phyloP scores from a whole-genome alignment of 75 land plant genomes.

The Azolla pinnata region DNA sequence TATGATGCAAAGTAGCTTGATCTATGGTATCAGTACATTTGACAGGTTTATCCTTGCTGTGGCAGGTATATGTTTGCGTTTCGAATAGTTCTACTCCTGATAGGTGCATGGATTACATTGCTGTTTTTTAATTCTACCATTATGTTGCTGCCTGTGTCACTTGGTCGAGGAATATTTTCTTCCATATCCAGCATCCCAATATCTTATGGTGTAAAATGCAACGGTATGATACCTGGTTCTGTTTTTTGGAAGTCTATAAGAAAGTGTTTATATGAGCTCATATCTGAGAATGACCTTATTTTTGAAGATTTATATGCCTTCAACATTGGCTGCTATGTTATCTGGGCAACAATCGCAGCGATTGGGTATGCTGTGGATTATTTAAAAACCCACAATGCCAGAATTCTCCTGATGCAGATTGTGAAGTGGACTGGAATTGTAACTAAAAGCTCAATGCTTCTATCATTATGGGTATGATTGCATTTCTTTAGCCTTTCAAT shows the following conservation, averaged over 20 bases:
- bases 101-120: conserved; percentile 88
- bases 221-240: conserved; percentile 40
- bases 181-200: conserved; percentile 75
- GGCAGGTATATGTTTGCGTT: conserved; percentile 70
- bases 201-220: conserved; percentile 88
- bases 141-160: conserved; percentile 71
- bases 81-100: conserved; percentile 70
- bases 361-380: conserved; percentile 60
- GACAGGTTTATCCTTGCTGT: too few species aligned
- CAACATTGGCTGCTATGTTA: conserved; percentile 73
- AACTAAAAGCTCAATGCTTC: conserved; percentile 59
- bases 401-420: conserved; percentile 49
- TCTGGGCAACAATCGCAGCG: conserved; percentile 75
- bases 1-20: too few species aligned
- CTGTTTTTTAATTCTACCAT: conserved; percentile 74
- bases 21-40: too few species aligned
- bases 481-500: neutral
- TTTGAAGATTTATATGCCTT: conserved; percentile 79
- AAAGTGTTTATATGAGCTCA: too few species aligned
- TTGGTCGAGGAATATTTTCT: conserved; percentile 72
- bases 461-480: conserved; percentile 81
- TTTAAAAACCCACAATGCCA: conserved; percentile 49
- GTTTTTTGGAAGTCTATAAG: neutral
- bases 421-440: conserved; percentile 73
- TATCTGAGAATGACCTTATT: neutral